Evolutionary conservation across 1,139 yeast species (phyloP).

Genomic region (Debaryomyces sp.): DNA sequence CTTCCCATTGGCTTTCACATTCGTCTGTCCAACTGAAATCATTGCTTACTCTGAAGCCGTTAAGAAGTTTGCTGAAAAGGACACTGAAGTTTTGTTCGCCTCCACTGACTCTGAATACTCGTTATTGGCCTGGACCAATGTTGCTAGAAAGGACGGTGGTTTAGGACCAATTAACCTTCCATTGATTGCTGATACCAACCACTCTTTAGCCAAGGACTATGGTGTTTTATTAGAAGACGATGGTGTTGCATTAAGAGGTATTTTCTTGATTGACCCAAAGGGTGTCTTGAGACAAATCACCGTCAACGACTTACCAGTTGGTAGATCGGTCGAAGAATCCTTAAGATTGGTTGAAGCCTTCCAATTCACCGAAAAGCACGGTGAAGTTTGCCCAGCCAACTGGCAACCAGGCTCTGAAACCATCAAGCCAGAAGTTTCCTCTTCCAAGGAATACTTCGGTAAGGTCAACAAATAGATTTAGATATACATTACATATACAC

Average conservation of each 20-base stretch:
- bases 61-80: slow-evolving; percentile 84
- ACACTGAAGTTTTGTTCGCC: slow-evolving; percentile 88
- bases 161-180: slow-evolving; percentile 94
- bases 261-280: slow-evolving; percentile 95
- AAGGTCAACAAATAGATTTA: slow-evolving; percentile 45
- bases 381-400: slow-evolving; percentile 99
- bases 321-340: slow-evolving; percentile 97
- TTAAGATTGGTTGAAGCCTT: slow-evolving; percentile 89
- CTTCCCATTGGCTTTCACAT: slow-evolving; percentile 98
- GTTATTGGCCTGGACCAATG: slow-evolving; percentile 96
- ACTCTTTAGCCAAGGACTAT: slow-evolving; percentile 89
- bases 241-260: slow-evolving; percentile 97
- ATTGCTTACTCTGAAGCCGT: slow-evolving; percentile 97
- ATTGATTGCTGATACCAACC: slow-evolving; percentile 95
- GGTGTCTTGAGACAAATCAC: slow-evolving; percentile 94
- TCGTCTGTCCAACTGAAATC: slow-evolving; percentile 98
- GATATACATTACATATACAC: background rate
- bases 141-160: slow-evolving; percentile 97
- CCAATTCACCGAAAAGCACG: slow-evolving; percentile 94
- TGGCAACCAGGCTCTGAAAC: slow-evolving; percentile 98
- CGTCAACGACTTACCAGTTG: slow-evolving; percentile 97
- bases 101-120: slow-evolving; percentile 99
- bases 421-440: slow-evolving; percentile 83
- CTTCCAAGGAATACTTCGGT: slow-evolving; percentile 80
- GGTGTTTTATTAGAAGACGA: slow-evolving; percentile 96